Conservation (phyloP, 139 green algal genomes). For the Chlorella vulgaris region DNA sequence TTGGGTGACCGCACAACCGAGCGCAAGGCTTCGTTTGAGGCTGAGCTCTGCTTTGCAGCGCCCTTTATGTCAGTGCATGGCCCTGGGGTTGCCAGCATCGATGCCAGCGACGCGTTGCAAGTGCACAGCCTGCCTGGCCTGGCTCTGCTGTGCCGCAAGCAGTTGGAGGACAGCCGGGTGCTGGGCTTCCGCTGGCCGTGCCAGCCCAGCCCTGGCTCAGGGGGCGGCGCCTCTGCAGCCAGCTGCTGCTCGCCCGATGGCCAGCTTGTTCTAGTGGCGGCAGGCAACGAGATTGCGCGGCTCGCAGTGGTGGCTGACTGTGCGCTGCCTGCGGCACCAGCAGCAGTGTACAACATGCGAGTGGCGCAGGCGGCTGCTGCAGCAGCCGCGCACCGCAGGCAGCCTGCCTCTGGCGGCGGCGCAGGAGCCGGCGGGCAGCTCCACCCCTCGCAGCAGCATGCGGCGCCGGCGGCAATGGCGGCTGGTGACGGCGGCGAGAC, state of each 20-base stretch:
- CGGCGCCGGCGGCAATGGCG: not conserved
- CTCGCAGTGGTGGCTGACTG: constrained; percentile 36
- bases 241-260: constrained; percentile 41
- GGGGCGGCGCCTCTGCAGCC: not conserved
- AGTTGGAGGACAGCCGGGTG: constrained; percentile 16
- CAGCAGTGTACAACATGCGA: constrained; percentile 35
- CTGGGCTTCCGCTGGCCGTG: constrained; percentile 50
- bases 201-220: not conserved
- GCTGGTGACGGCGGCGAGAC: not conserved
- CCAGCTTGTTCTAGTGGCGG: constrained; percentile 39
- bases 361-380: constrained; percentile 39
- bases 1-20: constrained; percentile 45
- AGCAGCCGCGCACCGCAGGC: not conserved
- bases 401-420: not conserved
- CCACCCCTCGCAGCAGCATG: not conserved
- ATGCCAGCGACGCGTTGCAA: constrained; percentile 3
- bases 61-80: constrained; percentile 43
- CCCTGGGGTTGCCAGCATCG: constrained; percentile 34
- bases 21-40: constrained; percentile 45
- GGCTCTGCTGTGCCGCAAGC: constrained; percentile 25
- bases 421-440: not conserved
- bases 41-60: constrained; percentile 37
- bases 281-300: constrained; percentile 39
- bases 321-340: constrained; percentile 5
- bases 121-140: constrained; percentile 49